Evolutionary conservation across 331 rosid genomes (phyloP).

Genomic region (Arachis monticola): DNA sequence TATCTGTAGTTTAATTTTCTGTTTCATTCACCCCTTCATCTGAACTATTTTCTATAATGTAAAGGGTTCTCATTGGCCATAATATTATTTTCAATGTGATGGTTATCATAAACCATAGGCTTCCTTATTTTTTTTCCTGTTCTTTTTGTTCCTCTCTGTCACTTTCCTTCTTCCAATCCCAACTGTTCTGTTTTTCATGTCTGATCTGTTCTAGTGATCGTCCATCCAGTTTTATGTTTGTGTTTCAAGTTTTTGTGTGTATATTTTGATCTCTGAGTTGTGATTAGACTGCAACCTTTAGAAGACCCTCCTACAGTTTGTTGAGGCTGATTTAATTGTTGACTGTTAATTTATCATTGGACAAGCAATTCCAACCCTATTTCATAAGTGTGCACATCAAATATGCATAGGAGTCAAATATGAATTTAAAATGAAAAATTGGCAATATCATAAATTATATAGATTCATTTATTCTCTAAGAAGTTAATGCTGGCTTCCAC

Average conservation of each 20-base stretch:
- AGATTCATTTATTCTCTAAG: slow-evolving; percentile 29
- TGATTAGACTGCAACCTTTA: neutral
- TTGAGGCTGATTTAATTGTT: slow-evolving; percentile 18
- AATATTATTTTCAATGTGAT: too few relatives aligned
- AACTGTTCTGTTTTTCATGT: neutral
- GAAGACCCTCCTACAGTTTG: slow-evolving; percentile 7
- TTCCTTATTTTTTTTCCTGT: neutral
- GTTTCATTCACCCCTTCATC: neutral
- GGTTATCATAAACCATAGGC: neutral
- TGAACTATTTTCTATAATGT: neutral
- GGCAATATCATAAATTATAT: slow-evolving; percentile 15
- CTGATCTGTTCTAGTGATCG: neutral
- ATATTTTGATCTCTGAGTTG: neutral
- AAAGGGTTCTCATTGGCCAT: neutral
- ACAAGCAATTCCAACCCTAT: slow-evolving; percentile 5
- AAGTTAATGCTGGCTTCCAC: slow-evolving; percentile 40
- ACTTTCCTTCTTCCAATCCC: slow-evolving; percentile 1
- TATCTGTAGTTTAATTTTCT: neutral
- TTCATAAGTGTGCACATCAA: neutral
- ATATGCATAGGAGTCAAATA: slow-evolving; percentile 1
- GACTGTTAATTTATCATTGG: neutral
- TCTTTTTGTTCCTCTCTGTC: neutral
- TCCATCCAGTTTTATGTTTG: slow-evolving; percentile 11
- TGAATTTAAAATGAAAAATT: slow-evolving; percentile 29
- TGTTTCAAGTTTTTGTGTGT: slow-evolving; percentile 21